Evolutionary conservation across 2,329 filamentous ascomycete genomes (phyloP), one percentile per base, ranked within the genome.

Genomic region (Claviceps quebecensis): DNA sequence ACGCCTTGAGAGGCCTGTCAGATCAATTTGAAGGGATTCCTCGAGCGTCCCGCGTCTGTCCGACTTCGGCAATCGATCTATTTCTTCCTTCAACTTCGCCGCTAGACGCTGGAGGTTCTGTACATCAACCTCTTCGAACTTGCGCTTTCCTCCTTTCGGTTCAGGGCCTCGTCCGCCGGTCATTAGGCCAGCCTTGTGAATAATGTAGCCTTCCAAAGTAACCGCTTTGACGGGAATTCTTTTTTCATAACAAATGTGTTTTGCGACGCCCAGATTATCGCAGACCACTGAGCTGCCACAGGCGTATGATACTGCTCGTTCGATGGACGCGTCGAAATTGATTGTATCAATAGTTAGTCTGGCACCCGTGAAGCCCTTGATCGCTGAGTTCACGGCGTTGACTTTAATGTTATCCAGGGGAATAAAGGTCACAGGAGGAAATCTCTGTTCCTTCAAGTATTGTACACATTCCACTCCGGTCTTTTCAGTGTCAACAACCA

Each of bases 341-440:
- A 98, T 91, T 0, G 89, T 94, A 65, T 98, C 93, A 56, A 98
- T 95, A 0, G 91, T 94, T 53, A 96, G 77, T 7, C 91, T 82
- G 67, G 86, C 87, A 40, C 87, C 86, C 51, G 87, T 78, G 65
- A 95, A 84, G 29, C 89, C 87, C 68, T 96, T 96, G 57, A 98
- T 74, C 54, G 87, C 90, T 5, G 88, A 86, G 64, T 95, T 95
- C 53, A 93, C 80, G 11, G 87, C 83, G 65, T 87, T 90, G 63
- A 96, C 90, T 62, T 97, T 94, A 65, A 98, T 95, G 49, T 95
- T 96, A 72, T 98, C 93, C 17, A 98, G 76, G 1, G 93, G 93
- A 56, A 97, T 90, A 66, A 98, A 97, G 1, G 88, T 96, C 69
- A 93, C 87, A 53, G 90, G 87, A 6, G 86, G 80, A 50, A 86